Percentiles rank a stretch among this genome's conserved stretches.
These are phyloP conservation scores for Plantago coronopus DNA, from an alignment of 305 asterid genomes.

Conservation along the genomic window DNA sequence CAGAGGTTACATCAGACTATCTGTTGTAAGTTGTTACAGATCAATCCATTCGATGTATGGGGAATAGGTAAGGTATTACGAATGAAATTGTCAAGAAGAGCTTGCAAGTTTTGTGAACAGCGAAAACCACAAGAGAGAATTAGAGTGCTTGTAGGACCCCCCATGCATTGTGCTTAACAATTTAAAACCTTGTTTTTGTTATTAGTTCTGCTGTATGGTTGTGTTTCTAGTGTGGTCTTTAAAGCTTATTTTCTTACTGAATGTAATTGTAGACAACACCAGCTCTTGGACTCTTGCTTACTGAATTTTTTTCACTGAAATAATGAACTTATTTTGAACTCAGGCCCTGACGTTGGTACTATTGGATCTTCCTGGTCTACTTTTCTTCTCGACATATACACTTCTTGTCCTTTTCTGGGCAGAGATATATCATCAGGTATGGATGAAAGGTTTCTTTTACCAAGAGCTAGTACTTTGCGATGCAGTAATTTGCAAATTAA, in stretches of 20 bases:
- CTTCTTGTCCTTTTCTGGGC: constrained; percentile 98
- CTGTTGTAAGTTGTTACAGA: too few species aligned
- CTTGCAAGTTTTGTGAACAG: constrained; percentile 7
- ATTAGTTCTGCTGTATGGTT: constrained; percentile 9
- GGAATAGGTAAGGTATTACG: constrained; percentile 9
- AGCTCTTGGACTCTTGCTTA: neutral
- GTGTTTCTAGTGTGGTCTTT: constrained; percentile 15
- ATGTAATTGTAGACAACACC: constrained; percentile 3
- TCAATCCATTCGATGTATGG: constrained; percentile 8
- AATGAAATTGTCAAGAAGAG: constrained; percentile 14
- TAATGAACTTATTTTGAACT: constrained; percentile 14
- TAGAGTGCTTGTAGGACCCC: too few species aligned
- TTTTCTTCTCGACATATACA: constrained; percentile 86
- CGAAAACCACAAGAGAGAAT: too few species aligned
- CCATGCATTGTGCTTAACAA: neutral
- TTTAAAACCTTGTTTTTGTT: constrained; percentile 5
- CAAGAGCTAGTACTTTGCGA: neutral
- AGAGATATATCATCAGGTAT: constrained; percentile 94
- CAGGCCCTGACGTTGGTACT: constrained; percentile 66
- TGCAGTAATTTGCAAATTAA: constrained; percentile 10
- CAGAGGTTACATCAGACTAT: too few species aligned
- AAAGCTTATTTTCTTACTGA: constrained; percentile 2
- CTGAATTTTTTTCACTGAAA: constrained; percentile 6
- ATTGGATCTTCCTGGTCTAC: constrained; percentile 84
- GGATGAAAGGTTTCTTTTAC: constrained; percentile 24